phyloP scores from a whole-genome alignment of 306 rosid genomes.

The Prunus davidiana region DNA sequence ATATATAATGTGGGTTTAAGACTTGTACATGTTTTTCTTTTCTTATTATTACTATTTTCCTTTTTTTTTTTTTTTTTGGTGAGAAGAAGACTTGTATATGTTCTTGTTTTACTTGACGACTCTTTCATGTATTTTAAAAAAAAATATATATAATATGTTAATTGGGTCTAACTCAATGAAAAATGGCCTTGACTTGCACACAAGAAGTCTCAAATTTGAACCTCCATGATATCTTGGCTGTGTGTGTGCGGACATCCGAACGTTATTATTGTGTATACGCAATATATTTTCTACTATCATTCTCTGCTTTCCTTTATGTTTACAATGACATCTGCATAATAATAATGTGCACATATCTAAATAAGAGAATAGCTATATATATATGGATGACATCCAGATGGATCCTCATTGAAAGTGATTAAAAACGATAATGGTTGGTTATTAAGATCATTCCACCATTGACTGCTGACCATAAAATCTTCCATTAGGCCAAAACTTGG shows the following conservation, averaged over 20 bases:
- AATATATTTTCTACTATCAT: too few species aligned
- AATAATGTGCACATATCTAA: too few species aligned
- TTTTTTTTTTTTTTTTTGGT: too few species aligned
- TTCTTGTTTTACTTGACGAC: background rate
- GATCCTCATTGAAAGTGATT: background rate
- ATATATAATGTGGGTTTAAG: background rate
- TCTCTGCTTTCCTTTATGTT: too few species aligned
- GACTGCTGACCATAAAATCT: background rate
- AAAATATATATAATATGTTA: background rate
- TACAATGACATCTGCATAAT: too few species aligned
- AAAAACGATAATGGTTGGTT: background rate
- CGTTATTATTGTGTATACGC: too few species aligned
- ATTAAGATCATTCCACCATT: background rate
- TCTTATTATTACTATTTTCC: background rate
- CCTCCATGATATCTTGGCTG: fast-evolving
- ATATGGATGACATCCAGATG: background rate
- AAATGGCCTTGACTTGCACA: too few species aligned
- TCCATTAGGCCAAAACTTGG: background rate
- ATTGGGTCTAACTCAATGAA: too few species aligned
- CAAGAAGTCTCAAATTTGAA: too few species aligned
- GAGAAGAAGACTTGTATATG: background rate
- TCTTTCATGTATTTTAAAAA: background rate
- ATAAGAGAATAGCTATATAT: too few species aligned
- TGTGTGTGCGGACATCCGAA: too few species aligned
- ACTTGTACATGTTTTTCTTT: background rate